These are phyloP conservation scores for Pseudogymnoascus sp. DNA, from an alignment of 2,329 filamentous ascomycete genomes.

Conservation along the genomic window DNA sequence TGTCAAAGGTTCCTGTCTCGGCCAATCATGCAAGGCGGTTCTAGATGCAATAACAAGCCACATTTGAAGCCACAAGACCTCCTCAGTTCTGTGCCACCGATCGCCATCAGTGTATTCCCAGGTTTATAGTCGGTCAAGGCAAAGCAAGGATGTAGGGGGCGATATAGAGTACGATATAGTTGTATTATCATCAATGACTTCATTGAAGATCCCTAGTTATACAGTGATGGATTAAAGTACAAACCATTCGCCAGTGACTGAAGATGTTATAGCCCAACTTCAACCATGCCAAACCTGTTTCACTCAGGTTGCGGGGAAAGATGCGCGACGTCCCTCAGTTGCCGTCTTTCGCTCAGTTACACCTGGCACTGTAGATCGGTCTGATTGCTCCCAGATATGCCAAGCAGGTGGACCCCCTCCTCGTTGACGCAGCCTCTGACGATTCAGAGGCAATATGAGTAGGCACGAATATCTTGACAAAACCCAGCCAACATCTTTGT, in stretches of 20 bases:
- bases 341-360: not conserved
- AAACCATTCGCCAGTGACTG: not conserved
- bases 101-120: not conserved
- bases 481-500: not conserved
- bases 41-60: not conserved
- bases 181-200: not conserved
- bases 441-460: not conserved
- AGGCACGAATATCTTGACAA: not conserved
- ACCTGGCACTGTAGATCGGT: not conserved
- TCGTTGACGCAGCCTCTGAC: not conserved
- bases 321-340: not conserved
- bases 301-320: not conserved
- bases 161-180: not conserved
- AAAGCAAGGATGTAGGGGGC: not conserved
- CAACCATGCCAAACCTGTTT: constrained; percentile 1
- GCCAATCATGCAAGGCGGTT: not conserved
- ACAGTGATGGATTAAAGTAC: not conserved
- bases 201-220: not conserved
- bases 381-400: not conserved
- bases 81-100: not conserved
- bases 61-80: not conserved
- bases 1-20: not conserved
- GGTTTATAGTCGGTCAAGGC: not conserved
- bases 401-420: not conserved
- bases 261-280: not conserved